phyloP scores from a whole-genome alignment of 1,284 basidiomycete species.

The Tilletiaria anomala region DNA sequence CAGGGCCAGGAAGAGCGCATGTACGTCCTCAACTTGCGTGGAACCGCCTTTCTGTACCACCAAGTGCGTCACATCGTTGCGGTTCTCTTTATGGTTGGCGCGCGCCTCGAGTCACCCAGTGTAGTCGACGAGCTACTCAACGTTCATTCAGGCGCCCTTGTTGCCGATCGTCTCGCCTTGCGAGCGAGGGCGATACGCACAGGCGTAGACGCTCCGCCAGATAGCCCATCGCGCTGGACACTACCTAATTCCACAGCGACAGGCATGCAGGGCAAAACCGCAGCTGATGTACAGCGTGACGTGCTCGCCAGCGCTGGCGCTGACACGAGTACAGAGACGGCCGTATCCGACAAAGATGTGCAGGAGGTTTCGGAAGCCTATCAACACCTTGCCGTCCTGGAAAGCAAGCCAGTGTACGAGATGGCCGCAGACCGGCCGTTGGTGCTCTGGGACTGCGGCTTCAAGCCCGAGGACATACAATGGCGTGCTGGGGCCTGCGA shows the following conservation, averaged over 20 bases:
- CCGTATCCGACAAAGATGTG: neutral
- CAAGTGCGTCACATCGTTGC: conserved; percentile 96
- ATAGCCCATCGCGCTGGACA: neutral
- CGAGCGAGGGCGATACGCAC: neutral
- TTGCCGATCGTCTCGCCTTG: conserved; percentile 3
- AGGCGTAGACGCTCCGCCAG: neutral
- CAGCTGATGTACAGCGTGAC: neutral
- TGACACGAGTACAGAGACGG: neutral
- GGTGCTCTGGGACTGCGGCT: conserved; percentile 81
- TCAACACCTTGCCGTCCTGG: conserved; percentile 9
- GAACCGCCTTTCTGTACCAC: conserved; percentile 85
- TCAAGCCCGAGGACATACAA: conserved; percentile 51
- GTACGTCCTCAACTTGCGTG: conserved; percentile 72
- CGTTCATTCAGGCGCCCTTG: conserved; percentile 40
- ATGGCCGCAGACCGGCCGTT: conserved; percentile 85
- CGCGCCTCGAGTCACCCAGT: conserved; percentile 59
- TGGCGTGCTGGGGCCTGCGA: conserved; percentile 58
- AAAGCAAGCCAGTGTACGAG: conserved; percentile 66
- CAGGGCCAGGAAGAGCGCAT: conserved; percentile 11
- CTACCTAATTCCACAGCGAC: conserved; percentile 5
- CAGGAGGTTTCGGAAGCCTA: neutral
- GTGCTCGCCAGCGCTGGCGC: neutral
- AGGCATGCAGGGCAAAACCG: conserved; percentile 1
- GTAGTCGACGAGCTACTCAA: conserved; percentile 68
- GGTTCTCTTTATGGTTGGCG: conserved; percentile 73